A percentile compares a stretch with the other conserved stretches of the same genome.
Conservation (phyloP, 352 stramenopile genomes). For the Discostella stelligera region DNA sequence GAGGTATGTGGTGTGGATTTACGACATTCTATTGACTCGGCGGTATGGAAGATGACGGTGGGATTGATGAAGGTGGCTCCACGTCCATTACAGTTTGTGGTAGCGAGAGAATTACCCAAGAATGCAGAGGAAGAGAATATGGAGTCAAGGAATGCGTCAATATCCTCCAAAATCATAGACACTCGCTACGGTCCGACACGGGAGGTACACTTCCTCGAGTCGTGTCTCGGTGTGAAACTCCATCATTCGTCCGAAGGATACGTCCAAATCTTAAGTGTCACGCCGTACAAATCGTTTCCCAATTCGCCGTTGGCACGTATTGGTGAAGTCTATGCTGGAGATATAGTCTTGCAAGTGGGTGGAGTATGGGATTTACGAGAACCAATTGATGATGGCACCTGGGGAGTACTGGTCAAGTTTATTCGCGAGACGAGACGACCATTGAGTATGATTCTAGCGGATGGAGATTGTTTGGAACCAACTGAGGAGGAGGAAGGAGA, state of each 20-base stretch:
- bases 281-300: not conserved
- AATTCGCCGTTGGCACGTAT: not conserved
- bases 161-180: not conserved
- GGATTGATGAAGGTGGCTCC: conserved; percentile 77
- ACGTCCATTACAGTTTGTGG: conserved; percentile 64
- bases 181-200: not conserved
- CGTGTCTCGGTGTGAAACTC: not conserved
- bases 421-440: not conserved
- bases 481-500: not conserved
- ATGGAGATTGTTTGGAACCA: not conserved
- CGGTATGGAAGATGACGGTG: conserved; percentile 76
- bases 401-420: not conserved
- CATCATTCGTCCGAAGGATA: not conserved
- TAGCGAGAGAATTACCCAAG: conserved; percentile 49
- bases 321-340: not conserved
- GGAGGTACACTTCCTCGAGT: not conserved
- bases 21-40: conserved; percentile 66
- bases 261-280: not conserved
- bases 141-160: too few species aligned
- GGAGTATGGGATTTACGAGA: conserved; percentile 3
- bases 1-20: conserved; percentile 74
- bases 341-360: not conserved
- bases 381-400: not conserved
- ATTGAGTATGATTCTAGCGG: not conserved
- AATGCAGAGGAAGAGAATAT: not conserved